phyloP scores from a whole-genome alignment of 805 yeast species.

The Groenewaldozyma salmanticensis region DNA sequence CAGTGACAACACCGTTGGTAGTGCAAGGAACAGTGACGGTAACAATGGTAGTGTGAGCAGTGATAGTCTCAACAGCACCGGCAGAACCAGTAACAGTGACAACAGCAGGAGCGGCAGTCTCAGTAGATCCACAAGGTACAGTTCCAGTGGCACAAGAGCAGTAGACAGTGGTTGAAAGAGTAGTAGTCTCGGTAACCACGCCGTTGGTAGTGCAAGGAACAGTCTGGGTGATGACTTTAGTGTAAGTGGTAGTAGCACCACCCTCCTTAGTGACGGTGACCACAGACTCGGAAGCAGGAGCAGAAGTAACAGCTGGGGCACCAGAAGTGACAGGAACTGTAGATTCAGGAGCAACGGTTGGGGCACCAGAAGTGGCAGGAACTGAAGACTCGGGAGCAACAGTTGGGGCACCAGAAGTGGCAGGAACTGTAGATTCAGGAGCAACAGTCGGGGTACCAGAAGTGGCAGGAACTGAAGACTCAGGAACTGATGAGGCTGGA shows the following conservation, averaged over 20 bases:
- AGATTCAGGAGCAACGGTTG: not conserved
- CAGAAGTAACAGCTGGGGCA: not conserved
- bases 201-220: constrained; percentile 1
- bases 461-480: no score
- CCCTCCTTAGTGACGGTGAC: not conserved
- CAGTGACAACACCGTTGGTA: not conserved
- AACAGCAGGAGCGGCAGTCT: constrained; percentile 1
- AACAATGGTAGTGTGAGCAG: constrained; percentile 2
- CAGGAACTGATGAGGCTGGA: not conserved
- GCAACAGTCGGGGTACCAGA: no score
- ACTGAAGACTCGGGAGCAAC: not conserved
- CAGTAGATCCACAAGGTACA: constrained; percentile 3
- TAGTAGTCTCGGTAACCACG: constrained; percentile 1
- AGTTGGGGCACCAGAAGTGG: not conserved
- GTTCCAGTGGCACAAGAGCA: constrained; percentile 4
- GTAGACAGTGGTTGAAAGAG: constrained; percentile 1
- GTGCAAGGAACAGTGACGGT: constrained; percentile 5
- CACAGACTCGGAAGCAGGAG: not conserved
- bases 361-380: not conserved
- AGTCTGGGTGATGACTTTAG: not conserved
- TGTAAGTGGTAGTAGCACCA: not conserved
- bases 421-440: not conserved
- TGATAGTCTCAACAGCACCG: constrained; percentile 8
- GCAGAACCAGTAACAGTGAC: constrained; percentile 10
- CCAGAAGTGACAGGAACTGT: not conserved